Evolutionary conservation across 2,329 filamentous ascomycete genomes (phyloP).

Genomic region (Tolypocladium guangdongense): DNA sequence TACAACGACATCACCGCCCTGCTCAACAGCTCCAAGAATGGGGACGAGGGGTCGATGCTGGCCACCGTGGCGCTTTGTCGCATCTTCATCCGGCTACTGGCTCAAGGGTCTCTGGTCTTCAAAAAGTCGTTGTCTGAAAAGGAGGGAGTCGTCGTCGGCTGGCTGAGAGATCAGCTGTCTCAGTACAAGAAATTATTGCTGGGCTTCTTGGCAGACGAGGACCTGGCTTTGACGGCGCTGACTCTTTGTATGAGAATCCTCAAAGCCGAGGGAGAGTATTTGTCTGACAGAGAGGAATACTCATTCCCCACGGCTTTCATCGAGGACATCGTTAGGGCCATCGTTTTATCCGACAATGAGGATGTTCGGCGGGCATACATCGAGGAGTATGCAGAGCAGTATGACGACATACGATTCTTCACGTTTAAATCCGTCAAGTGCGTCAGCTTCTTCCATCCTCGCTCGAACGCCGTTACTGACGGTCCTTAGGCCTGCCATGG

Average conservation of each 20-base stretch:
- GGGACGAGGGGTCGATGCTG: conserved; percentile 45
- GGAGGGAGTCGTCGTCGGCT: conserved; percentile 62
- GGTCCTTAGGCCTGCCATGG: conserved; percentile 13
- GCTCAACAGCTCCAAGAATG: conserved; percentile 40
- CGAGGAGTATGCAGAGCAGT: conserved; percentile 66
- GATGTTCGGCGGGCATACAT: conserved; percentile 61
- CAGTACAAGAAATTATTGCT: conserved; percentile 59
- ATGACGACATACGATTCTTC: conserved; percentile 76
- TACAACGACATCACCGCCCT: conserved; percentile 83
- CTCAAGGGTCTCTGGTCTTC: conserved; percentile 57
- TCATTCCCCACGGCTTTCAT: conserved; percentile 62
- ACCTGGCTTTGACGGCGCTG: conserved; percentile 58
- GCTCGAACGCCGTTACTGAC: conserved; percentile 1
- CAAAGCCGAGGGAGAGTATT: conserved; percentile 62
- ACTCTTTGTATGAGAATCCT: conserved; percentile 74
- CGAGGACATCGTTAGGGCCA: conserved; percentile 46
- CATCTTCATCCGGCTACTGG: conserved; percentile 73
- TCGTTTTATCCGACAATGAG: conserved; percentile 49
- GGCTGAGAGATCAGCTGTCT: conserved; percentile 64
- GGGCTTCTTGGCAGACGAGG: conserved; percentile 48
- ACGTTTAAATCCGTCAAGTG: conserved; percentile 67
- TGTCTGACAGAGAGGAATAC: conserved; percentile 50
- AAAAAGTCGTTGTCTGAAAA: conserved; percentile 58
- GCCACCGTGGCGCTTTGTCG: conserved; percentile 76
- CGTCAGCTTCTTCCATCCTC: conserved; percentile 22